Conservation (phyloP, 2,329 filamentous ascomycete genomes). For the Trichoderma arundinaceum region DNA sequence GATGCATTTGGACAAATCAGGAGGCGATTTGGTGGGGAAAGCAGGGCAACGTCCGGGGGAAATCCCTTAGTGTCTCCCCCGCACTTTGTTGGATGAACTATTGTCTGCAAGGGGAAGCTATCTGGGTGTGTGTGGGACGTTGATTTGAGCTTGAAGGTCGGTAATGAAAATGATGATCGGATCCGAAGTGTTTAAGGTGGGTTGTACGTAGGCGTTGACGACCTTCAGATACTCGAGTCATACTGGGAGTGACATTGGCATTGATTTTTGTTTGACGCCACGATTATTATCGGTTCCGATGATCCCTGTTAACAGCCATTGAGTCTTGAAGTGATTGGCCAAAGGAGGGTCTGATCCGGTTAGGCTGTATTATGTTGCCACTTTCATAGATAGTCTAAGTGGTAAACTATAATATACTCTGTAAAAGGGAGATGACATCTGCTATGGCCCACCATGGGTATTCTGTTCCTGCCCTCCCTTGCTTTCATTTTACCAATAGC, state of each 20-base stretch:
- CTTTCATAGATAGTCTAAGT: neutral
- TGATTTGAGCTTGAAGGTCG: neutral
- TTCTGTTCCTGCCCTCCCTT: neutral
- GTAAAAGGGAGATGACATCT: neutral
- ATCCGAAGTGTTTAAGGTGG: neutral
- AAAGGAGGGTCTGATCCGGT: neutral
- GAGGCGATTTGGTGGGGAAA: neutral
- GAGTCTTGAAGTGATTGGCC: neutral
- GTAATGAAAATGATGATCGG: neutral
- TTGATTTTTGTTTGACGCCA: conserved; percentile 6
- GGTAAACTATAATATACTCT: neutral
- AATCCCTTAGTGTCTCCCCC: neutral
- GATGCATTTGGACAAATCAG: neutral
- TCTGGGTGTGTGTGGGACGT: neutral
- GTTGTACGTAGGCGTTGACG: neutral
- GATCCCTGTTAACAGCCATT: neutral
- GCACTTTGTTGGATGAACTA: conserved; percentile 9
- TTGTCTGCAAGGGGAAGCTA: conserved; percentile 12
- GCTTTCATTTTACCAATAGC: neutral
- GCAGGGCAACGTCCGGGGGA: neutral
- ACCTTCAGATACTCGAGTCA: conserved; percentile 2
- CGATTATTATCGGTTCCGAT: conserved; percentile 8
- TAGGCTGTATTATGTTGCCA: conserved; percentile 2
- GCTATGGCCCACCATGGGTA: too few species aligned
- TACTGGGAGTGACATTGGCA: neutral